Percentiles rank a stretch among this genome's conserved stretches.
Evolutionary conservation across 495 filamentous ascomycete species (phyloP).

Genomic region (Chaetomium cochliodes): DNA sequence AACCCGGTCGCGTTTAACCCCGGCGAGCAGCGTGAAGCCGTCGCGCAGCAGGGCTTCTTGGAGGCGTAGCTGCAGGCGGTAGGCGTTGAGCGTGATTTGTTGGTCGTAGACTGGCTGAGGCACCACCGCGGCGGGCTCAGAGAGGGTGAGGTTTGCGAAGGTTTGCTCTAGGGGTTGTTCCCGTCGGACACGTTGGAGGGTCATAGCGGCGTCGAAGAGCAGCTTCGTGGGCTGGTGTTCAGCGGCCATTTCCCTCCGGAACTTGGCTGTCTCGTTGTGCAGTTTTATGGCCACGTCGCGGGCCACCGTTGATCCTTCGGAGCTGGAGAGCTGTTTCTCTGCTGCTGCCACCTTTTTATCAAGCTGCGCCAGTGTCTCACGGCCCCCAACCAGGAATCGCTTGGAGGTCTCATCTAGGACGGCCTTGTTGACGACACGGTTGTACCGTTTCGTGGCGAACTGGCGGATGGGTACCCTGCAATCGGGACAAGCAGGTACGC

Average conservation of each 20-base stretch:
- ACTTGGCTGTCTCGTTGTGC: not conserved
- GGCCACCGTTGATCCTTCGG: not conserved
- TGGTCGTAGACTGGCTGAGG: constrained; percentile 16
- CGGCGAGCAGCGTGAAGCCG: not conserved
- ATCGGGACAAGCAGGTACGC: constrained; percentile 31
- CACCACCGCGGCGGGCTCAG: not conserved
- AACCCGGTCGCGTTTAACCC: not conserved
- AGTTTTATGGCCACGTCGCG: constrained; percentile 4
- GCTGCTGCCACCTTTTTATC: not conserved
- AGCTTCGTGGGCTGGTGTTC: constrained; percentile 24
- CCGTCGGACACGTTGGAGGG: not conserved
- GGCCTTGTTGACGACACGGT: constrained; percentile 34
- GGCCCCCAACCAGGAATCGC: constrained; percentile 28
- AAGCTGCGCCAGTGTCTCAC: constrained; percentile 22
- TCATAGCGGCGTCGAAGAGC: constrained; percentile 20
- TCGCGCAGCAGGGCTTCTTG: constrained; percentile 7
- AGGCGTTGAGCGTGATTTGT: constrained; percentile 22
- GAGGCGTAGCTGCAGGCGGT: constrained; percentile 8
- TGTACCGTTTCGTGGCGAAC: constrained; percentile 33
- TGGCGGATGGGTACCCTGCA: constrained; percentile 34
- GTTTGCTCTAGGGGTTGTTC: constrained; percentile 4
- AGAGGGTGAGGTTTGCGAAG: constrained; percentile 1
- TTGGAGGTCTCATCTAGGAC: constrained; percentile 38
- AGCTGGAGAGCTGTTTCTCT: not conserved
- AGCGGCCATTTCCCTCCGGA: constrained; percentile 5